Conservation (phyloP, 768 basidiomycete genomes). For the Amanita phalloides region DNA sequence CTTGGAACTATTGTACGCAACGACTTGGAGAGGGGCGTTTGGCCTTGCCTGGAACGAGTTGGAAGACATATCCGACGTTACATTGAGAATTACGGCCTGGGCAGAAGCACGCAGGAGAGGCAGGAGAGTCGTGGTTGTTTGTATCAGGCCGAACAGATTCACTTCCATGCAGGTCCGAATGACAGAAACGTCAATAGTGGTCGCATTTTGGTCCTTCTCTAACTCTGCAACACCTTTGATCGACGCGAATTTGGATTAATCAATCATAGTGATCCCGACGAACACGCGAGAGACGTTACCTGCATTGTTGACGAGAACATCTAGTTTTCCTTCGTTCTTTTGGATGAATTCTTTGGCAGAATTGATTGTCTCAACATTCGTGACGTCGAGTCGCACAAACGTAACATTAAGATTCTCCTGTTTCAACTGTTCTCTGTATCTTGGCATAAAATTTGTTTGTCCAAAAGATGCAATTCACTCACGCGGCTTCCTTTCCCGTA, state of each 20-base stretch:
- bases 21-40: constrained; percentile 19
- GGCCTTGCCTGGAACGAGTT: constrained; percentile 24
- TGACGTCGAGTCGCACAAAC: constrained; percentile 30
- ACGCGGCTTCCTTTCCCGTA: constrained; percentile 30
- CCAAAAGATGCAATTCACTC: constrained; percentile 8
- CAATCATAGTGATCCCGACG: constrained; percentile 23
- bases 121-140: constrained; percentile 29
- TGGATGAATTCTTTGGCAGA: not conserved
- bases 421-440: constrained; percentile 19
- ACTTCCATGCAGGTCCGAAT: constrained; percentile 28
- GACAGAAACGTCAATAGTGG: constrained; percentile 19
- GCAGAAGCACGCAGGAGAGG: constrained; percentile 26
- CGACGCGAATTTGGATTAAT: constrained; percentile 6
- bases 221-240: constrained; percentile 20
- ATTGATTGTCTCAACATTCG: not conserved
- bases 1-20: constrained; percentile 61
- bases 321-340: not conserved
- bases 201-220: constrained; percentile 23
- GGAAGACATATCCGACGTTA: constrained; percentile 34
- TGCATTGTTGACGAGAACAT: not conserved
- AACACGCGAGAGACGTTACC: constrained; percentile 13
- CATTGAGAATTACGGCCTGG: constrained; percentile 29
- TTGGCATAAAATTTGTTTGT: not conserved
- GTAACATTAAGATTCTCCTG: constrained; percentile 20
- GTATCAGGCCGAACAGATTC: constrained; percentile 33